A percentile compares a stretch with the other conserved stretches of the same genome.
phyloP scores from a whole-genome alignment of 495 filamentous ascomycete species.

The Tuber umbilicatum region DNA sequence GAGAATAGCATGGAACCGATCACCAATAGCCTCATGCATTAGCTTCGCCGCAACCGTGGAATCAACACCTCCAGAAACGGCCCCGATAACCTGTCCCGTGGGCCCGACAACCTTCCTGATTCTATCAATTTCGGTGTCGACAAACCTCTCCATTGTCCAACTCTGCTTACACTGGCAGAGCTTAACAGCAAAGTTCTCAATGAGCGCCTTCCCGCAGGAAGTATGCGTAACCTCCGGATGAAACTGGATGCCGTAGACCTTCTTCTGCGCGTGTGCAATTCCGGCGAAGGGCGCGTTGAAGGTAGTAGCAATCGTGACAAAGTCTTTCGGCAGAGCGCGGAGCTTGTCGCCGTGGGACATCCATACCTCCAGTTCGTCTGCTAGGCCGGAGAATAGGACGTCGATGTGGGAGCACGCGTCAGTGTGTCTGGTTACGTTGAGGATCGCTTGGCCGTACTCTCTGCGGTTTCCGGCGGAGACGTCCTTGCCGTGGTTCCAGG shows the following conservation, averaged over 20 bases:
- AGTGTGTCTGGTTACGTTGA: slow-evolving; percentile 51
- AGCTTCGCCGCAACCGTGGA: slow-evolving; percentile 81
- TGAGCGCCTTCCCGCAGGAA: slow-evolving; percentile 55
- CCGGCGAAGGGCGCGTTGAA: slow-evolving; percentile 70
- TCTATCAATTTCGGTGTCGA: slow-evolving; percentile 66
- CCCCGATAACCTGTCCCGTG: slow-evolving; percentile 74
- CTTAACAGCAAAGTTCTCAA: slow-evolving; percentile 72
- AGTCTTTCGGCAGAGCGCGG: slow-evolving; percentile 60
- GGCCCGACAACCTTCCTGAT: slow-evolving; percentile 73
- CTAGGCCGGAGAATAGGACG: slow-evolving; percentile 63
- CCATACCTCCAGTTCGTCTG: slow-evolving; percentile 62
- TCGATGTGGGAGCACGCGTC: slow-evolving; percentile 55
- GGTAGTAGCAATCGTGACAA: slow-evolving; percentile 65
- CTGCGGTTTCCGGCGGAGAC: slow-evolving; percentile 65
- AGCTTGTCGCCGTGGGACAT: slow-evolving; percentile 91
- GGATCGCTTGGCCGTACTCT: slow-evolving; percentile 64
- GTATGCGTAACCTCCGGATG: slow-evolving; percentile 81
- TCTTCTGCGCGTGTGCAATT: slow-evolving; percentile 67
- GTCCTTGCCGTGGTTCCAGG: slow-evolving; percentile 64
- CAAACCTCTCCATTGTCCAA: slow-evolving; percentile 79
- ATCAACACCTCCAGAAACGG: slow-evolving; percentile 87
- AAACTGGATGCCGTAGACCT: slow-evolving; percentile 73
- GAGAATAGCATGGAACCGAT: slow-evolving; percentile 81
- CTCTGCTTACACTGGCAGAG: slow-evolving; percentile 68
- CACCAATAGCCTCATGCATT: slow-evolving; percentile 75